Evolutionary conservation across 345 rosid species (phyloP), one percentile per base, ranked within the genome.

Genomic region (Theobroma cacao): DNA sequence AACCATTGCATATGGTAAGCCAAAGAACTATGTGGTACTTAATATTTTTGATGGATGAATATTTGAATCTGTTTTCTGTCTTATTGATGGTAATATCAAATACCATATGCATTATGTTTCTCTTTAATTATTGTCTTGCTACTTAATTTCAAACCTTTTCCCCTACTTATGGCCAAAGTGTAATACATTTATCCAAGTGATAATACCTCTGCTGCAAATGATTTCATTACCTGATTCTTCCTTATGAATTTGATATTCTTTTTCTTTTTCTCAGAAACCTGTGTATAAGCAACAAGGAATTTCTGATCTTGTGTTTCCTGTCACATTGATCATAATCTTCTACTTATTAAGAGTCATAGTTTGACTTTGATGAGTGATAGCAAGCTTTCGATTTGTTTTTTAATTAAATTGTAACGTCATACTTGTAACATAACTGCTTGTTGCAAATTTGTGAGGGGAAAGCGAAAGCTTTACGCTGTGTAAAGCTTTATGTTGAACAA

Each of bases 1-100:
- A 94, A 79, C 78, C 90, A 36, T 20, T 92, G 63, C 84, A 50
- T 64, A 83, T 67, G 98, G 99, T 95, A 76, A 83, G 80, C 24
- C 64, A 2, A 17, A 31, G 41, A 53, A 31, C 45, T 63, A 58
- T 77, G 40, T 59, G 36, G 62, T 28, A 15, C 76, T 76, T 70
- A 38, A 45, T 28, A 30, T 70, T 31, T 62, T 55, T 80, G 13
- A 36, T 30, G 12, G 15, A 12, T 61, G 36, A 59, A 58, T 36
- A 30, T 34, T 0, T 66, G 48, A 30, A 12, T 78, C 55, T 74
- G 48, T 60, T 77, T 67, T 30, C 26, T 71, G 43, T 68, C 73
- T 15, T 68, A 24, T 26, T 68, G 55, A 24, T 41, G 72, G 72
- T 18, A 43, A 11, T 58, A 58, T 58, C 15, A 2, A 24, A 24